Base-by-base conservation (phyloP, 805 yeast species). In the Phaffomyces opuntiae region DNA sequence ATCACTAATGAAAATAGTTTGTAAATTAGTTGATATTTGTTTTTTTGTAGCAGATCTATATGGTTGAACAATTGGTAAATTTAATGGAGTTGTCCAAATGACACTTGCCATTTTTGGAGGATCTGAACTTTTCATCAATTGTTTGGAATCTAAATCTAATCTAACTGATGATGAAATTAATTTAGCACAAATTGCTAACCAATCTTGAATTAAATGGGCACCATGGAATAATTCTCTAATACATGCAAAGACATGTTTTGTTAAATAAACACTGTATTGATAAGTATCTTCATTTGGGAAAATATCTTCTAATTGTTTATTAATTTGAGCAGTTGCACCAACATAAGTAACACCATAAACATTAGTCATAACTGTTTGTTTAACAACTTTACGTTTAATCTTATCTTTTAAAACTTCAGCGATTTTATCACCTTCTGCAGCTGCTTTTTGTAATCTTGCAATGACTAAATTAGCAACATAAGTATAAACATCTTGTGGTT, bases 351-450 rank as follows among this genome's bases (percentile, higher is more conserved):
- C 99, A 57, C 99, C 99, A 61, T 91, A 91, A 34, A 91, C 99
- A 58, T 89, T 90, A 0, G 99, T 91, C 99, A 91, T 91, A 25
- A 91, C 98, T 0, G 99, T 88, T 63, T 91, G 99, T 61, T 91
- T 91, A 34, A 93, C 96, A 39, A 93, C 83, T 61, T 91, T 91
- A 56, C 99, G 77, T 17, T 82, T 75, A 47, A 91, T 77, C 49
- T 80, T 75, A 43, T 81, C 85, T 46, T 74, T 69, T 36, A 59
- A 42, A 4, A 51, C 16, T 11, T 47, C 47, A 1, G 90, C 91
- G 45, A 65, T 64, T 45, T 72, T 74, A 49, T 76, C 72, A 9
- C 81, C 85, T 3, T 67, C 65, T 11, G 62, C 76, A 7, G 78
- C 78, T 35, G 78, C 85, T 12, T 62, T 61, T 39, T 75, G 74